Evolutionary conservation across 805 yeast species (phyloP).

Genomic region (Ogataea thermomethanolica): DNA sequence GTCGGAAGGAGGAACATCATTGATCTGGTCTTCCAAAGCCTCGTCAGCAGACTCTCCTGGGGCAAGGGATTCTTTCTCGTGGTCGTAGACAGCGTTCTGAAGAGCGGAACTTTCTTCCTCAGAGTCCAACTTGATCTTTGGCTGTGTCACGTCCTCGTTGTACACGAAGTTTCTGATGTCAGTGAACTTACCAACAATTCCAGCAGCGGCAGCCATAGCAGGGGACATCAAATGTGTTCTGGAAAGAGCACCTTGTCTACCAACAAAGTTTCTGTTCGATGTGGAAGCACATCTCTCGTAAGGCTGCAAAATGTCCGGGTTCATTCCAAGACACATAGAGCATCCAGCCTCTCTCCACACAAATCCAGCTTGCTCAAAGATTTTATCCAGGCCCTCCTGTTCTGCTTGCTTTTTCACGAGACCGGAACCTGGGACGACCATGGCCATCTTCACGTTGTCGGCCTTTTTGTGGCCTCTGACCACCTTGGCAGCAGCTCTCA

Average conservation of each 20-base stretch:
- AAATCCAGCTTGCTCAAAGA: slow-evolving; percentile 89
- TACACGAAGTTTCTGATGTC: slow-evolving; percentile 84
- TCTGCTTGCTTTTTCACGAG: slow-evolving; percentile 92
- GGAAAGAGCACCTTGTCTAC: slow-evolving; percentile 96
- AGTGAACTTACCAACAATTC: slow-evolving; percentile 81
- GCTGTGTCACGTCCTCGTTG: slow-evolving; percentile 51
- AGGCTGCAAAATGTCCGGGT: slow-evolving; percentile 94
- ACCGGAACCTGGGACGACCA: slow-evolving; percentile 98
- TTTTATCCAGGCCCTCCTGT: slow-evolving; percentile 87
- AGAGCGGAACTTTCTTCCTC: slow-evolving; percentile 52
- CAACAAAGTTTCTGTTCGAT: slow-evolving; percentile 97
- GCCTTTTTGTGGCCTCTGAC: slow-evolving; percentile 90
- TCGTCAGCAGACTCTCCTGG: slow-evolving; percentile 51
- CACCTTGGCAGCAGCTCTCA: slow-evolving; percentile 91
- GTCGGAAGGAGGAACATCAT: slow-evolving; percentile 59
- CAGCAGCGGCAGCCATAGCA: slow-evolving; percentile 99
- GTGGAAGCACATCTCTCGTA: slow-evolving; percentile 98
- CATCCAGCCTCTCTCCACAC: slow-evolving; percentile 99
- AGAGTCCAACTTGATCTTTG: slow-evolving; percentile 48
- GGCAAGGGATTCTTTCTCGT: slow-evolving; percentile 58
- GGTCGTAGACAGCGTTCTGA: slow-evolving; percentile 68
- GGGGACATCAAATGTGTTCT: slow-evolving; percentile 98
- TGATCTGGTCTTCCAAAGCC: slow-evolving; percentile 47
- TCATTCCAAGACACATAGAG: slow-evolving; percentile 99
- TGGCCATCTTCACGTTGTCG: slow-evolving; percentile 68